These are phyloP conservation scores for Phyllosticta paracitricarpa DNA, from an alignment of 2,329 filamentous ascomycete species.

Conservation along the genomic window DNA sequence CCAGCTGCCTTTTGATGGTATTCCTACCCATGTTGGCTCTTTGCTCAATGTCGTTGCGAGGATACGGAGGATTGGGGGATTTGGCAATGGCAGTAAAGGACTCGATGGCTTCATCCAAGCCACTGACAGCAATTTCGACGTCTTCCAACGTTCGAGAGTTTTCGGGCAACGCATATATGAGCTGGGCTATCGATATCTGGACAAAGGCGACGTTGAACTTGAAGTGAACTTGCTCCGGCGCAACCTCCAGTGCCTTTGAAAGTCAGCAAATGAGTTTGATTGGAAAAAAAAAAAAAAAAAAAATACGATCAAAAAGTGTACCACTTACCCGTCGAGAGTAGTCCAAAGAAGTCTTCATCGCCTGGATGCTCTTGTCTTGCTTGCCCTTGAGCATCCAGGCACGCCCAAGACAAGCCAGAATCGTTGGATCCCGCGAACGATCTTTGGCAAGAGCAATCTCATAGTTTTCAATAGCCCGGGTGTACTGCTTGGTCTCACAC, in stretches of 20 bases:
- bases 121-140: slow-evolving; percentile 67
- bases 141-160: slow-evolving; percentile 68
- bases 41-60: slow-evolving; percentile 80
- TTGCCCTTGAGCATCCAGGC: slow-evolving; percentile 79
- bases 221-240: slow-evolving; percentile 78
- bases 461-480: slow-evolving; percentile 89
- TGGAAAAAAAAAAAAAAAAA: not conserved
- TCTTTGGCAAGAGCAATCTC: slow-evolving; percentile 75
- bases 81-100: slow-evolving; percentile 51
- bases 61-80: slow-evolving; percentile 68
- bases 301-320: no score
- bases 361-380: slow-evolving; percentile 51
- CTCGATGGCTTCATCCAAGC: slow-evolving; percentile 78
- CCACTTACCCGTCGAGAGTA: slow-evolving; percentile 49
- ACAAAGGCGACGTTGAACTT: slow-evolving; percentile 98
- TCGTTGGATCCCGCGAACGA: slow-evolving; percentile 65
- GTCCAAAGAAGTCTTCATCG: slow-evolving; percentile 54
- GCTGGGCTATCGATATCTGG: slow-evolving; percentile 83
- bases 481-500: slow-evolving; percentile 79
- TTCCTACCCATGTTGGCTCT: slow-evolving; percentile 96
- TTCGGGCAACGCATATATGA: slow-evolving; percentile 65
- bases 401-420: slow-evolving; percentile 76
- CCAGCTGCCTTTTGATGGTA: slow-evolving; percentile 85
- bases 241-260: slow-evolving; percentile 58
- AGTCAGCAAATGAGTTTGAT: slow-evolving; percentile 15